Evolutionary conservation across 768 basidiomycete species (phyloP), one percentile per base, ranked within the genome.

Genomic region (Neoboletus brunneissimus): DNA sequence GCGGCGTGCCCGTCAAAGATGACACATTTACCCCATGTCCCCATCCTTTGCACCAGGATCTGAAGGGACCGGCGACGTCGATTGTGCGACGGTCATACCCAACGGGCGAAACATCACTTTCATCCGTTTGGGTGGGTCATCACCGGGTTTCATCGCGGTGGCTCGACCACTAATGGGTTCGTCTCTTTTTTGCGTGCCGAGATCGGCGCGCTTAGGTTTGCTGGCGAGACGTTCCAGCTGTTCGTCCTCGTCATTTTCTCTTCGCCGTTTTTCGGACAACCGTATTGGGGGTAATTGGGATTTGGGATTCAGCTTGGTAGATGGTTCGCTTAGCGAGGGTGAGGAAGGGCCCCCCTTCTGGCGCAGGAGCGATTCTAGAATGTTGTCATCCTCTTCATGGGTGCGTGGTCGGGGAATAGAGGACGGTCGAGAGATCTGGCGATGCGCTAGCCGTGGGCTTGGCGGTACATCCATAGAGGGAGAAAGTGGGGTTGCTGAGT

Each of bases 191-290:
- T 77, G 76, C 44, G 67, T 59, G 50, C 80, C 80, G 16, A 81
- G 67, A 56, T 83, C 82, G 4, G 74, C 71, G 58, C 80, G 83
- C 72, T 84, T 86, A 25, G 78, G 65, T 66, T 85, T 89, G 54
- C 60, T 75, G 8, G 78, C 79, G 47, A 91, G 76, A 48, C 83
- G 81, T 51, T 81, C 84, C 47, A 91, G 70, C 62, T 81, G 69
- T 65, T 84, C 84, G 54, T 90, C 81, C 54, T 85, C 86, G 42
- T 89, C 89, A 5, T 84, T 85, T 34, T 80, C 81, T 64, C 90
- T 75, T 66, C 85, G 77, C 57, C 90, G 80, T 71, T 92, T 91
- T 67, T 87, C 87, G 23, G 82, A 76, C 49, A 85, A 75, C 44
- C 84, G 80, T 70, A 83, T 73, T 4, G 78, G 72, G 2, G 75